Percentiles rank a stretch among this genome's conserved stretches.
Evolutionary conservation across 495 filamentous ascomycete species (phyloP).

Genomic region (Amorphotheca resinae): DNA sequence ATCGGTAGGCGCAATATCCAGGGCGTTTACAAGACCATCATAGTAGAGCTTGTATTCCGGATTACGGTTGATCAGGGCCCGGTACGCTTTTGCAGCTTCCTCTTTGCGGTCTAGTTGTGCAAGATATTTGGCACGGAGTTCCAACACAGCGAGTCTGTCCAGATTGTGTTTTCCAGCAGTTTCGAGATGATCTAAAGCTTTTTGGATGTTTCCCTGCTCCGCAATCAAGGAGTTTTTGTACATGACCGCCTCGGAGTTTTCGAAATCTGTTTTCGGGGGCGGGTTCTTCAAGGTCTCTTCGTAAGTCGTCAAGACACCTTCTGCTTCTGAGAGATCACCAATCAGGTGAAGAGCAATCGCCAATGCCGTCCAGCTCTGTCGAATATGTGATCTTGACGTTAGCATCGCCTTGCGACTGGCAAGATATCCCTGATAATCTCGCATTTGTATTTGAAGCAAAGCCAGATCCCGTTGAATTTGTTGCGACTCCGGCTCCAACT

Average conservation of each 20-base stretch:
- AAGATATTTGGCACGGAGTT: constrained; percentile 77
- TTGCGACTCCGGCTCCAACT: constrained; percentile 79
- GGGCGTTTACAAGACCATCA: constrained; percentile 52
- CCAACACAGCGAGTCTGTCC: constrained; percentile 82
- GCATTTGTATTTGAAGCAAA: constrained; percentile 88
- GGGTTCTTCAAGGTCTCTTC: constrained; percentile 78
- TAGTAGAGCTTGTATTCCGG: constrained; percentile 82
- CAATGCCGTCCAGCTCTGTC: constrained; percentile 92
- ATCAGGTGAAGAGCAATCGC: constrained; percentile 85
- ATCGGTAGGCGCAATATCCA: constrained; percentile 51
- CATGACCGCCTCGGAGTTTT: constrained; percentile 89
- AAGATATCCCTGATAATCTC: constrained; percentile 88
- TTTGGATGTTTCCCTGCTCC: constrained; percentile 64
- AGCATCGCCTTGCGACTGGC: constrained; percentile 77
- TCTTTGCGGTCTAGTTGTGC: constrained; percentile 62
- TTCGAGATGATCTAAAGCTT: constrained; percentile 80
- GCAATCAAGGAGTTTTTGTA: constrained; percentile 96
- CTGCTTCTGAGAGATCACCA: constrained; percentile 72
- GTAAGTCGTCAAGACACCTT: constrained; percentile 81
- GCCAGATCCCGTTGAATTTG: constrained; percentile 94
- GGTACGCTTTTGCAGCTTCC: constrained; percentile 74
- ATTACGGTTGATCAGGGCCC: constrained; percentile 71
- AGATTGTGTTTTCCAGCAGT: constrained; percentile 60
- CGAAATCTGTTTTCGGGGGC: constrained; percentile 62
- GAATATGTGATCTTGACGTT: constrained; percentile 59